phyloP scores from a whole-genome alignment of 495 filamentous ascomycete genomes.

The Neurospora sp. region DNA sequence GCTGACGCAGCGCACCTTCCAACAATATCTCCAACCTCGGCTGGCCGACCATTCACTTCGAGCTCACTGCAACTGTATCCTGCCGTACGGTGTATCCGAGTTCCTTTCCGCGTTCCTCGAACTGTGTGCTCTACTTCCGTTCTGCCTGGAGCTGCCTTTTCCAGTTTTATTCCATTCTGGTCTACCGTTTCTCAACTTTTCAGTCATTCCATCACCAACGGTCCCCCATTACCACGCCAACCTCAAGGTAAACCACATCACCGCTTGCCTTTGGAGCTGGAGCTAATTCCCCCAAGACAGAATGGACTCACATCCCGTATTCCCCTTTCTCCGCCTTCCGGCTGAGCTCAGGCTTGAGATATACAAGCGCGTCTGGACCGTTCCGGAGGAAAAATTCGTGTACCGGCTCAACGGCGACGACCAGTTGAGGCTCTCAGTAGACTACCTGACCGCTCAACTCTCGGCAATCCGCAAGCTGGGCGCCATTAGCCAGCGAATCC shows the following conservation, averaged over 20 bases:
- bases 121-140: neutral
- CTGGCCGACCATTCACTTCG: neutral
- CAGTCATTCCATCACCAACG: too few species aligned
- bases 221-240: too few species aligned
- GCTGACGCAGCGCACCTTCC: too few species aligned
- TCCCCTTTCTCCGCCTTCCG: neutral
- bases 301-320: neutral
- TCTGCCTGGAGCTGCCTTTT: too few species aligned
- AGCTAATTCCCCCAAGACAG: neutral
- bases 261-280: neutral
- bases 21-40: too few species aligned
- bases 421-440: neutral
- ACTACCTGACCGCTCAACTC: neutral
- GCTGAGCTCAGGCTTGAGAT: neutral
- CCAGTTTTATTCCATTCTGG: neutral
- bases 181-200: neutral
- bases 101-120: neutral
- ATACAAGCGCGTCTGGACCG: neutral
- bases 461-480: neutral
- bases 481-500: neutral
- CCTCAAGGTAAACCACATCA: too few species aligned
- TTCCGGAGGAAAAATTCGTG: neutral
- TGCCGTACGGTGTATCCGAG: neutral
- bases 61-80: neutral
- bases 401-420: neutral